Evolutionary conservation across 495 filamentous ascomycete genomes (phyloP), one percentile per base, ranked within the genome.

Genomic region (Aspergillus wentii): DNA sequence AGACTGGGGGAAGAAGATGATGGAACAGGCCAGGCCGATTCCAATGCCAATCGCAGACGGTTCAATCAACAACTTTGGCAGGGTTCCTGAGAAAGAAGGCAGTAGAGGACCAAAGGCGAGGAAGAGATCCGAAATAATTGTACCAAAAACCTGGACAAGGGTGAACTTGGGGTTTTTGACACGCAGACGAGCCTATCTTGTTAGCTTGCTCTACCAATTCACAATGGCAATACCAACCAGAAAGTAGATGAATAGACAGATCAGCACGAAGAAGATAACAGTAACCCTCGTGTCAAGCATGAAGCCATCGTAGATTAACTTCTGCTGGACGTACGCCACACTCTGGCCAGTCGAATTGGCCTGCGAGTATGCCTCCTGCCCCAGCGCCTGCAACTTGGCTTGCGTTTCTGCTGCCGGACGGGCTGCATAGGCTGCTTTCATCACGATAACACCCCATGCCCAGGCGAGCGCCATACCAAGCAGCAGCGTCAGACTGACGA

Each of bases 271-370:
- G 6, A 52, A 55, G 10, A 68, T 49, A 5, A 47, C 58, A 0
- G 62, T 51, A 1, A 69, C 62, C 5, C 66, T 62, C 15, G 58
- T 45, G 46, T 69, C 66, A 19, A 69, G 50, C 66, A 69, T 66
- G 18, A 40, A 57, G 3, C 66, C 66, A 13, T 53, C 40, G 22
- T 55, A 69, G 20, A 69, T 19, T 5, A 69, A 34, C 6, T 34
- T 26, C 37, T 59, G 45, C 4, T 55, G 44, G 0, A 54, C 46
- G 10, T 20, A 17, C 15, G 52, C 33, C 15, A 58, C 16, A 3
- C 46, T 30, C 8, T 52, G 45, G 2, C 61, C 59, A 4, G 57
- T 66, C n/a, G 51, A 35, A 46, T 69, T 67, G 10, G 63, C 59
- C 4, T 50, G 46, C 8, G 36, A 37, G 5, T 37, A 51, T 0